Percentiles rank a stretch among this genome's conserved stretches.
phyloP scores from a whole-genome alignment of 2,329 filamentous ascomycete species.

The Plectosphaerella plurivora region DNA sequence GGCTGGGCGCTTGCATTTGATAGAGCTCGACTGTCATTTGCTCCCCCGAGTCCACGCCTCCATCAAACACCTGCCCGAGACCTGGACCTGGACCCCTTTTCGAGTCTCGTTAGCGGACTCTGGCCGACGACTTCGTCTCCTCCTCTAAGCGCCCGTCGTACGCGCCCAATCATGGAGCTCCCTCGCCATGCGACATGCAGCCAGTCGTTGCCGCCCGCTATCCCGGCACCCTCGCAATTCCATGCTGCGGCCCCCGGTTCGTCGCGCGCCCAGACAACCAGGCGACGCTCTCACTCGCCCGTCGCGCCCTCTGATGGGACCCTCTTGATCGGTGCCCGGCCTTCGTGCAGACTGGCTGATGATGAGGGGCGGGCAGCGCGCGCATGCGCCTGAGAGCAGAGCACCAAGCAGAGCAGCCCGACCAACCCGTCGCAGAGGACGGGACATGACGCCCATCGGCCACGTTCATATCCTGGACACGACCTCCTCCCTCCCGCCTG shows the following conservation, averaged over 20 bases:
- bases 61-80: background rate
- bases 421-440: background rate
- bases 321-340: background rate
- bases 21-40: background rate
- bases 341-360: background rate
- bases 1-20: background rate
- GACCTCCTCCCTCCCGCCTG: background rate
- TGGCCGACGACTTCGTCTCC: background rate
- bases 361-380: background rate
- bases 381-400: background rate
- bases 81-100: constrained; percentile 1
- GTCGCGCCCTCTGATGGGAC: background rate
- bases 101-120: constrained; percentile 2
- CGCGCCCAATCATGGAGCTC: constrained; percentile 13
- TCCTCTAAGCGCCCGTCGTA: constrained; percentile 12
- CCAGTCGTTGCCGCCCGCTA: constrained; percentile 9
- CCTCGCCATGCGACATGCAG: constrained; percentile 8
- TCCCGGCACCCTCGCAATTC: constrained; percentile 4
- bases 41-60: background rate
- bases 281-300: constrained; percentile 1
- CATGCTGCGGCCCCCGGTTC: constrained; percentile 5
- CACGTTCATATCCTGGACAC: constrained; percentile 6
- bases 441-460: constrained; percentile 2
- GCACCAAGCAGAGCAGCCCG: background rate
- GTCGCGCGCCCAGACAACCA: constrained; percentile 6